Evolutionary conservation across 192 early-diverging fungal species (phyloP), one percentile per base, ranked within the genome.

Genomic region (Coemansia sp.): DNA sequence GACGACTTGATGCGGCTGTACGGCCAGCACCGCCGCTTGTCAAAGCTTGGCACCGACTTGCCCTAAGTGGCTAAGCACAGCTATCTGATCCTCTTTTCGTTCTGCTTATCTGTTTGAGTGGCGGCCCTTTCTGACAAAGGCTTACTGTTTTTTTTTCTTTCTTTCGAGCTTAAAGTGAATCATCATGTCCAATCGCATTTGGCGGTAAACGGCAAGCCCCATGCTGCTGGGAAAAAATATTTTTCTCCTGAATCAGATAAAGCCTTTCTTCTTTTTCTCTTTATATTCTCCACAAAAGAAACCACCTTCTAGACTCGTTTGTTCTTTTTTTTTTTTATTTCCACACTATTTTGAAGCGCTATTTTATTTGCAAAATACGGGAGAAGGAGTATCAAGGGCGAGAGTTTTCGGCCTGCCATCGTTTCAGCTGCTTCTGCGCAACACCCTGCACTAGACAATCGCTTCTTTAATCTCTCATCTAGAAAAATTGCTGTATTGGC

Each of bases 1-100:
- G 75, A 78, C 15, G 75, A 78, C 28, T 54, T 78, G 47, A 56
- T 71, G 68, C 68, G 75, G 39, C 50, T 71, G 18, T 78, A 71
- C 26, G 65, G 75, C 34, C 60, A 64, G 51, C 52, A 68, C 40
- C 58, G 66, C n/a, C 58, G 55, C n/a, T 56, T 76, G 55, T 62
- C 62, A 17, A 76, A 76, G 63, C 67, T 76, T 15, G 53, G 45
- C 14, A 11, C 26, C 0, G 3, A 16, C 15, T 10, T 21, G 14
- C 47, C 38, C 11, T 39, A 38, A 62, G 16, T 41, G 18, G 40
- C 39, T 3, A 10, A 6, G 32, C 7, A 6, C 32, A 10, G 32
- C 32, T 34, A 34, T 34, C 32, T 34, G 32, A 34, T 34, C 40
- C 40, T 51, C 26, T 17, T 37, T 42, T 15, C 20, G 17, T 34